Percentiles rank a stretch among this genome's conserved stretches.
Evolutionary conservation across 257 asterid genomes (phyloP).

Genomic region (Solanum sitiens): DNA sequence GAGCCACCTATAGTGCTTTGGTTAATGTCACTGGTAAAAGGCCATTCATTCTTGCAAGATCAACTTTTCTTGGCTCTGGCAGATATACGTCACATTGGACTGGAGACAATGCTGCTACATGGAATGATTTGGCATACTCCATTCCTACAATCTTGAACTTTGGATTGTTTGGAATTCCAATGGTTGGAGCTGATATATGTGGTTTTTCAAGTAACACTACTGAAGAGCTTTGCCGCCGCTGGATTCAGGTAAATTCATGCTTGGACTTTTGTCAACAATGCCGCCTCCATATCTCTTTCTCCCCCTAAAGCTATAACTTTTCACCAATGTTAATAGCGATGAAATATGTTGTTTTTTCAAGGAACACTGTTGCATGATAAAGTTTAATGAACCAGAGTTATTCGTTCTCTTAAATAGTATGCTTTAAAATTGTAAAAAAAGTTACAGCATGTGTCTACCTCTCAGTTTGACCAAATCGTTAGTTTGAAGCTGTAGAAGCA

Average conservation of each 20-base stretch:
- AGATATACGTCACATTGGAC: slow-evolving; percentile 95
- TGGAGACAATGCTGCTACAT: slow-evolving; percentile 85
- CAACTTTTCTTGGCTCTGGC: slow-evolving; percentile 86
- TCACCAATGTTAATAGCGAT: not conserved
- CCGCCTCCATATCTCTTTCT: not conserved
- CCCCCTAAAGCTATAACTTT: not conserved
- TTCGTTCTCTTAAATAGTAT: not conserved
- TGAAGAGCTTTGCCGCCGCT: slow-evolving; percentile 85
- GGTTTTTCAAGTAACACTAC: slow-evolving; percentile 59
- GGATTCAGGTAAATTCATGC: slow-evolving; percentile 53
- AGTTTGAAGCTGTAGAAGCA: not conserved
- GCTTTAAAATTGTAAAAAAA: not conserved
- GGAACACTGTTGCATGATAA: not conserved
- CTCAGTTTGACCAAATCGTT: not conserved
- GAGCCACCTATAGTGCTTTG: slow-evolving; percentile 54
- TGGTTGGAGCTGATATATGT: slow-evolving; percentile 98
- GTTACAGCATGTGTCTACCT: not conserved
- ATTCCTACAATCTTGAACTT: slow-evolving; percentile 65
- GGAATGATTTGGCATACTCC: slow-evolving; percentile 70
- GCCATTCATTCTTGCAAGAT: slow-evolving; percentile 76
- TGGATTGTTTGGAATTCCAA: slow-evolving; percentile 78
- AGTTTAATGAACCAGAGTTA: not conserved
- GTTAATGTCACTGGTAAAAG: slow-evolving; percentile 44
- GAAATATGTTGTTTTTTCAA: not conserved
- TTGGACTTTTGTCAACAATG: not conserved